These are phyloP conservation scores for Omphalea diandra DNA, from an alignment of 441 rosid genomes.

Conservation along the genomic window DNA sequence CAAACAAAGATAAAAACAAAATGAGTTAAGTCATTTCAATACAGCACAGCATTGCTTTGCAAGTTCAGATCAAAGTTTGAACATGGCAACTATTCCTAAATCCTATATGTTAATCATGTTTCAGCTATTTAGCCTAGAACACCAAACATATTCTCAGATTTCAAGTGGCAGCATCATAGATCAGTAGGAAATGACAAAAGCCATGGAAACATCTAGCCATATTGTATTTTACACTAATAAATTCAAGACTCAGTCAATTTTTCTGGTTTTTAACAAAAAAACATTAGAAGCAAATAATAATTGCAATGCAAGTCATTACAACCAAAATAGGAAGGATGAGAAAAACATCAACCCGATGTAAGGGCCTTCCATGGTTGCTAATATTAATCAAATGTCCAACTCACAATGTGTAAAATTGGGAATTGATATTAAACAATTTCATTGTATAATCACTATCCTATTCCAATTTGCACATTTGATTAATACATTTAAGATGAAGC, in stretches of 20 bases:
- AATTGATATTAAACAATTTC: no score
- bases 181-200: no score
- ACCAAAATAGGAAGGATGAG: neutral
- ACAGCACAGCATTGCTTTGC: no score
- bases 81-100: no score
- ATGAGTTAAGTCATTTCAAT: neutral
- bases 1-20: neutral
- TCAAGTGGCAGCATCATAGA: no score
- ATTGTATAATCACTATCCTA: no score
- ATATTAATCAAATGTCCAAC: neutral
- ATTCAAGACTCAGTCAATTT: neutral
- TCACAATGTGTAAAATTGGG: constrained; percentile 4
- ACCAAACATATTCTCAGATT: neutral
- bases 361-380: neutral
- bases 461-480: no score
- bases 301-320: neutral
- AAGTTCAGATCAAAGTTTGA: no score
- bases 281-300: neutral
- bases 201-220: constrained; percentile 6
- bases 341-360: constrained; percentile 7
- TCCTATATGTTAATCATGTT: neutral
- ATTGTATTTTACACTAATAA: neutral
- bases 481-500: no score
- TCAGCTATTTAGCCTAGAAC: neutral
- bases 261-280: neutral